phyloP scores from a whole-genome alignment of 768 basidiomycete genomes.

The Pluteus cervinus region DNA sequence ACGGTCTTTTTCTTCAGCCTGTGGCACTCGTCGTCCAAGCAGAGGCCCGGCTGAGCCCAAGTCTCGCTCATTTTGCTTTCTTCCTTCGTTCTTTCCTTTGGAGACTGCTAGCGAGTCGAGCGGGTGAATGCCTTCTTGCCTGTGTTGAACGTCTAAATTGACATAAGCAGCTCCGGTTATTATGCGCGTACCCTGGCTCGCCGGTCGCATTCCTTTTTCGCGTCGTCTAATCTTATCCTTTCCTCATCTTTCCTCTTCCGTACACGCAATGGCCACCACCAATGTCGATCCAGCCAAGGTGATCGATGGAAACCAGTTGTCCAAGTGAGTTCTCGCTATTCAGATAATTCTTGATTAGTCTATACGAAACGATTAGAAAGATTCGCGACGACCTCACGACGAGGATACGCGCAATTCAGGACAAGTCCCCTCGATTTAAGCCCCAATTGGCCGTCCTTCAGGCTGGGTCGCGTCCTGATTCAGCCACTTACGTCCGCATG shows the following conservation, averaged over 20 bases:
- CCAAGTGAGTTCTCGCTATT: conserved; percentile 54
- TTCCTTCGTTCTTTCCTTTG: too few relatives aligned
- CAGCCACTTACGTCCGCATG: conserved; percentile 92
- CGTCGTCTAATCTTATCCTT: too few relatives aligned
- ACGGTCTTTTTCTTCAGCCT: not conserved
- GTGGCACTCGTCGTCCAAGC: too few relatives aligned
- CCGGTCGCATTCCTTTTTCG: too few relatives aligned
- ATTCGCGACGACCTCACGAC: conserved; percentile 74
- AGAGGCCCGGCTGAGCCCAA: too few relatives aligned
- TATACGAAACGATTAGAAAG: conserved; percentile 57
- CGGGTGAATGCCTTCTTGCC: too few relatives aligned
- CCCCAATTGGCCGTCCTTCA: conserved; percentile 91
- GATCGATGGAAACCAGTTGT: conserved; percentile 81
- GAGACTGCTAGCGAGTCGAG: too few relatives aligned
- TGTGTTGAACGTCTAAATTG: too few relatives aligned
- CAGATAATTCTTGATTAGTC: conserved; percentile 8
- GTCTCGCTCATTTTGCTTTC: too few relatives aligned
- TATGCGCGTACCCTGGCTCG: too few relatives aligned
- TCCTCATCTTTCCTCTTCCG: conserved; percentile 32
- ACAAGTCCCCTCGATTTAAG: conserved; percentile 79
- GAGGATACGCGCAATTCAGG: conserved; percentile 58
- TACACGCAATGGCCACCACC: conserved; percentile 32
- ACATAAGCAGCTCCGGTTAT: too few relatives aligned
- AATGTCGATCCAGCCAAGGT: conserved; percentile 29
- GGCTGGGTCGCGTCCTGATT: conserved; percentile 89